Evolutionary conservation across 2,329 filamentous ascomycete genomes (phyloP), one percentile per base, ranked within the genome.

Genomic region (Fusarium sp.): DNA sequence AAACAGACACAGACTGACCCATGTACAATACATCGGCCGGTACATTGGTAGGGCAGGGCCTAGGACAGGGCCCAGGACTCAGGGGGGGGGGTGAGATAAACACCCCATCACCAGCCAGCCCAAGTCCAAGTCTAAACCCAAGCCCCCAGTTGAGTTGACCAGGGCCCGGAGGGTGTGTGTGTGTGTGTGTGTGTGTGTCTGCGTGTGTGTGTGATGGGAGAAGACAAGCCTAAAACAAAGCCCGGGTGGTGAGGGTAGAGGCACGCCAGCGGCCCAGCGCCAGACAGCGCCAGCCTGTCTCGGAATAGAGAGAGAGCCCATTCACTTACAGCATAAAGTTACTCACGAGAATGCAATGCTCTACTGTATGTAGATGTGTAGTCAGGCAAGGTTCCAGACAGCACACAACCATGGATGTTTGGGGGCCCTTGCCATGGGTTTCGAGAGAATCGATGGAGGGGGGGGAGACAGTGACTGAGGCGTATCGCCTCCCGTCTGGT

Each of bases 21-120:
- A 63, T 58, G 61, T 63, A 61, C 61, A 37, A 57, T 52, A 59
- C 56, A 52, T 59, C 33, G 46, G 55, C 47, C 53, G 53, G 61
- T 63, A 64, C 55, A 64, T 36, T 49, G 56, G 57, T 61, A 61
- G 57, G 57, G 60, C 64, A 57, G 23, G 23, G 27, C 27, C 27
- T 29, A 29, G 27, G 27, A 29, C 27, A 29, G 27, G 27, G 9
- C 27, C 23, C 49, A 65, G 53, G 57, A 51, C 61, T 25, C 32
- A 37, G 47, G 53, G 58, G 57, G 51, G 43, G 49, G 60, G 44
- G 61, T 55, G 53, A 49, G 48, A 33, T 49, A 56, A 57, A 43
- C 47, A 63, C 60, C 58, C 47, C 49, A 57, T 53, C 38, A 51
- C 56, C 62, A 57, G 51, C 56, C 58, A 54, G 51, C 61, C 62